These are phyloP conservation scores for Flaveria linearis DNA, from an alignment of 129 eudicot species.

Conservation along the genomic window DNA sequence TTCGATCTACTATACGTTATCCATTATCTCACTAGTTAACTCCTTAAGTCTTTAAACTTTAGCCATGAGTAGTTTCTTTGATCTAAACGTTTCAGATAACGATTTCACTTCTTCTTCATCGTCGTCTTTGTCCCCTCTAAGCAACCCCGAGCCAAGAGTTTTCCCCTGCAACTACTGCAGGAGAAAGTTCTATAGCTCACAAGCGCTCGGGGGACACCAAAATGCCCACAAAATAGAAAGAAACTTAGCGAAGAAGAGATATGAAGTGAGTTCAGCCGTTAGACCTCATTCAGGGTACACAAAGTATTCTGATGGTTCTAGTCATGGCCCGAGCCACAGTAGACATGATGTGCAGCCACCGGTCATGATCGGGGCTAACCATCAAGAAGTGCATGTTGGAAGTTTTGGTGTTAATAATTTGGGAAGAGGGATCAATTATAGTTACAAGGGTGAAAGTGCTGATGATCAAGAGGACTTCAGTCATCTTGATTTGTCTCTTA, in stretches of 20 bases:
- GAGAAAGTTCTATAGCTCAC: slow-evolving; percentile 78
- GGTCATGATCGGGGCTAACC: slow-evolving; percentile 17
- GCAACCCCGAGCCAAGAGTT: slow-evolving; percentile 42
- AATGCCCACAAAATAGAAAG: slow-evolving; percentile 88
- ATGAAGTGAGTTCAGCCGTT: slow-evolving; percentile 39
- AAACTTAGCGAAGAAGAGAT: slow-evolving; percentile 66
- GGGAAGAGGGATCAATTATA: slow-evolving; percentile 28
- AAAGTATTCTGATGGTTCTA: slow-evolving; percentile 17
- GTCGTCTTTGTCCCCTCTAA: slow-evolving; percentile 39
- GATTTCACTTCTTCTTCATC: slow-evolving; percentile 50
- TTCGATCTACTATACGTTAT: slow-evolving; percentile 11
- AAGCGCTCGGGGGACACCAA: slow-evolving; percentile 96
- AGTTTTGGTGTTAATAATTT: slow-evolving; percentile 31
- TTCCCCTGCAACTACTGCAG: slow-evolving; percentile 73
- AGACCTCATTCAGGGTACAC: slow-evolving; percentile 36
- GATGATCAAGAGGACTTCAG: slow-evolving; percentile 45
- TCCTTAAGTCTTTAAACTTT: not conserved
- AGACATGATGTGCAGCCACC: slow-evolving; percentile 28
- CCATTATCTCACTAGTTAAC: not conserved
- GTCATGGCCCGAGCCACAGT: slow-evolving; percentile 26
- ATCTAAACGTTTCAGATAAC: slow-evolving; percentile 43
- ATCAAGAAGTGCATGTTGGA: slow-evolving; percentile 30
- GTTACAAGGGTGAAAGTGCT: slow-evolving; percentile 34
- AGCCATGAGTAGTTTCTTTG: slow-evolving; percentile 56
- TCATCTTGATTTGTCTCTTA: slow-evolving; percentile 79